These are phyloP conservation scores for Penicillium sp. DNA, from an alignment of 2,329 filamentous ascomycete genomes.

Conservation along the genomic window DNA sequence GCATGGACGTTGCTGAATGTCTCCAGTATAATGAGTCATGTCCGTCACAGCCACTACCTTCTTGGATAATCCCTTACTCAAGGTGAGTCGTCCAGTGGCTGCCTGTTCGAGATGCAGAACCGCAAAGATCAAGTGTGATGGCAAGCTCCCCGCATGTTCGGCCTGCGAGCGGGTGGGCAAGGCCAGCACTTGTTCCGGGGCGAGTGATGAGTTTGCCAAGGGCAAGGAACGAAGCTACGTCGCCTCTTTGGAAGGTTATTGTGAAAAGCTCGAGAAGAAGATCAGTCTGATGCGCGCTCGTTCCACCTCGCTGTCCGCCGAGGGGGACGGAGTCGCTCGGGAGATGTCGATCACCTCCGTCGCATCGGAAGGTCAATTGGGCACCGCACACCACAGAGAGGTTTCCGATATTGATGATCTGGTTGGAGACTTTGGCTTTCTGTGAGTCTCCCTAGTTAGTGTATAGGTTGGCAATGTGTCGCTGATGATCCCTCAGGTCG, in stretches of 20 bases:
- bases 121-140: conserved; percentile 97
- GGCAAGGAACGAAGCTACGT: conserved; percentile 98
- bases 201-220: conserved; percentile 92
- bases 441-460: conserved; percentile 58
- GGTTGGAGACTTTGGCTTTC: conserved; percentile 88
- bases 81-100: conserved; percentile 75
- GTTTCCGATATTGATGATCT: conserved; percentile 87
- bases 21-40: conserved; percentile 30
- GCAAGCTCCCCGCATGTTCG: conserved; percentile 91
- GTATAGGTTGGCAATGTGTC: background rate
- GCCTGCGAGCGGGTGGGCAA: conserved; percentile 92
- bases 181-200: conserved; percentile 84
- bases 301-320: conserved; percentile 29
- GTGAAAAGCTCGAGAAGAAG: conserved; percentile 82
- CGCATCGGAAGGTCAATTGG: conserved; percentile 28
- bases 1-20: background rate
- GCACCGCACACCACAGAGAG: conserved; percentile 60
- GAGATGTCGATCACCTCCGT: conserved; percentile 41
- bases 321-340: conserved; percentile 30
- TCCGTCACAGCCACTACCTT: conserved; percentile 35
- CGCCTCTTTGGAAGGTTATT: conserved; percentile 85
- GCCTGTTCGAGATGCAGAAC: conserved; percentile 81
- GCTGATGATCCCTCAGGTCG: conserved; percentile 53
- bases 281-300: conserved; percentile 53
- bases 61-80: conserved; percentile 44